Conservation (phyloP, 352 stramenopile genomes). For the Phytophthora agathidicida region DNA sequence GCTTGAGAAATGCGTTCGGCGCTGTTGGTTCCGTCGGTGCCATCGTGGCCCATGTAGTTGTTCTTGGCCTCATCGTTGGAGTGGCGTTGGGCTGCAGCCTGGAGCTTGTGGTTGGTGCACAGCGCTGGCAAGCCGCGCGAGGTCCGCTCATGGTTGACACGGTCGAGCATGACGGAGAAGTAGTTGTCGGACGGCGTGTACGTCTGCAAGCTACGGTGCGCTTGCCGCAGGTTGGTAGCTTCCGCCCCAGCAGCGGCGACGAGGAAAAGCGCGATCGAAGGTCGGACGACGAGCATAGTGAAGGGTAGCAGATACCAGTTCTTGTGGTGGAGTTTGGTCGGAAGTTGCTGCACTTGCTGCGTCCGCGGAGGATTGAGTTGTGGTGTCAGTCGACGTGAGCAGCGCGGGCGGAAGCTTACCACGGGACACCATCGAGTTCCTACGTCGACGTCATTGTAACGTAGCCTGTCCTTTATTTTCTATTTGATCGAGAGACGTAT, state of each 20-base stretch:
- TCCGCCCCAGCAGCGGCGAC: slow-evolving; percentile 8
- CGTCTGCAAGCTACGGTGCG: slow-evolving; percentile 25
- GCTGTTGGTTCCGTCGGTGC: slow-evolving; percentile 43
- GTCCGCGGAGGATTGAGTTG: slow-evolving; percentile 20
- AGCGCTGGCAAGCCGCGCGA: slow-evolving; percentile 30
- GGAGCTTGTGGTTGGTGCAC: slow-evolving; percentile 45
- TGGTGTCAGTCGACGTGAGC: not conserved
- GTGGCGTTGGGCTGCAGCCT: slow-evolving; percentile 23
- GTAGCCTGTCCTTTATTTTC: slow-evolving; percentile 4
- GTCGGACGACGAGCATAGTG: slow-evolving; percentile 16
- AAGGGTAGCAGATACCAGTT: slow-evolving; percentile 12
- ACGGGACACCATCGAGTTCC: not conserved
- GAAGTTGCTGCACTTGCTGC: slow-evolving; percentile 19
- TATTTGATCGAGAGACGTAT: no score
- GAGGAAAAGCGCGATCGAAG: slow-evolving; percentile 13
- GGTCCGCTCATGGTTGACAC: slow-evolving; percentile 47
- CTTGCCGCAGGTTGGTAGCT: slow-evolving; percentile 21
- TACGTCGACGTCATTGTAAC: not conserved
- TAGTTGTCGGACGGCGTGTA: slow-evolving; percentile 28
- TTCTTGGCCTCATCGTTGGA: slow-evolving; percentile 52
- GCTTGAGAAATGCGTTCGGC: slow-evolving; percentile 35
- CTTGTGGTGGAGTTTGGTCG: slow-evolving; percentile 8
- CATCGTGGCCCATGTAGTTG: slow-evolving; percentile 56
- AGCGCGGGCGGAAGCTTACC: no score
- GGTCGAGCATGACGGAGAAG: slow-evolving; percentile 36